These are phyloP conservation scores for Paramarasmius palmivorus DNA, from an alignment of 1,284 basidiomycete species.

Conservation along the genomic window DNA sequence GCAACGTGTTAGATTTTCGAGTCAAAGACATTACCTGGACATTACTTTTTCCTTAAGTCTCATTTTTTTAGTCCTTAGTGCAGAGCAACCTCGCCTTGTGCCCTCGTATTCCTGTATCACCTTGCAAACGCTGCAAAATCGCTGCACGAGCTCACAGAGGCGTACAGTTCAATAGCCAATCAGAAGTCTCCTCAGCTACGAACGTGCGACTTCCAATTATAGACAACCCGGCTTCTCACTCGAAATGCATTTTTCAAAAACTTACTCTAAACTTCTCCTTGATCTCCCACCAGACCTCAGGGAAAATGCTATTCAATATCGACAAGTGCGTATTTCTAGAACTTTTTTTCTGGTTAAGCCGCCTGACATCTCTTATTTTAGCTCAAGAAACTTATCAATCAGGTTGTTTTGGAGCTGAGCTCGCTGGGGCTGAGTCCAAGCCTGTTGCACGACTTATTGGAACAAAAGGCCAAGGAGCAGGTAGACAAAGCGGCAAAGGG, in stretches of 20 bases:
- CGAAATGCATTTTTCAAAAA: slow-evolving; percentile 84
- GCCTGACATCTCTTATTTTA: slow-evolving; percentile 28
- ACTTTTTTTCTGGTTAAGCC: neutral
- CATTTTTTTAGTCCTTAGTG: no score
- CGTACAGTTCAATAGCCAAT: neutral
- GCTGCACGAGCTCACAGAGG: no score
- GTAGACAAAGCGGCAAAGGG: slow-evolving; percentile 8
- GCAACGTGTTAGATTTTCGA: no score
- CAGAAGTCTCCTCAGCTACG: neutral
- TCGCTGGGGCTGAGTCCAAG: slow-evolving; percentile 73
- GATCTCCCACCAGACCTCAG: slow-evolving; percentile 77
- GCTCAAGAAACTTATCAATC: slow-evolving; percentile 93
- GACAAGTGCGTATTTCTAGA: slow-evolving; percentile 58
- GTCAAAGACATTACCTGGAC: no score
- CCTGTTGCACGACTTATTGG: slow-evolving; percentile 47
- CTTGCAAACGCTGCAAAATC: no score
- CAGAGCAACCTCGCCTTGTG: no score
- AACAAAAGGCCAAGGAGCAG: slow-evolving; percentile 23
- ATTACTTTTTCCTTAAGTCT: no score
- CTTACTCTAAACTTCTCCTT: slow-evolving; percentile 68
- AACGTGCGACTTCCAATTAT: neutral
- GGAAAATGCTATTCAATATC: slow-evolving; percentile 84
- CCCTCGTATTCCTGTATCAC: no score
- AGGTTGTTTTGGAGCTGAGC: slow-evolving; percentile 81
- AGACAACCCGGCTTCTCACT: neutral